Conservation (phyloP, 2,329 filamentous ascomycete species). For the Colletotrichum sp. region DNA sequence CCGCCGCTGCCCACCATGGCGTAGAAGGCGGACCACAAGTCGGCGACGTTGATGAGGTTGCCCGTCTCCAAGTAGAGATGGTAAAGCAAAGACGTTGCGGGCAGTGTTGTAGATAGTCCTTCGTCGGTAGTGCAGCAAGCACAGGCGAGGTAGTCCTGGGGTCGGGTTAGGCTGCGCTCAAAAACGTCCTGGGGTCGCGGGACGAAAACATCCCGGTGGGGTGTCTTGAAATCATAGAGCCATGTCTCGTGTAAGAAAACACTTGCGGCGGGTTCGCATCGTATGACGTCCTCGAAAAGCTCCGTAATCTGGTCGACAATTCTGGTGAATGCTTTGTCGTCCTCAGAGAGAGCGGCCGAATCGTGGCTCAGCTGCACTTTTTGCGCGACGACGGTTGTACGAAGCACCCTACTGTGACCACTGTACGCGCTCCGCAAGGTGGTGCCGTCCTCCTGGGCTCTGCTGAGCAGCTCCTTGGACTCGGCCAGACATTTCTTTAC, state of each 20-base stretch:
- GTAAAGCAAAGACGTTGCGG: conserved; percentile 76
- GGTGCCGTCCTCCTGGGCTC: conserved; percentile 48
- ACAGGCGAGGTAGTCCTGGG: conserved; percentile 80
- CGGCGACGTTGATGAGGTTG: conserved; percentile 77
- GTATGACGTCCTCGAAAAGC: conserved; percentile 44
- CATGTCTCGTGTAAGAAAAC: conserved; percentile 74
- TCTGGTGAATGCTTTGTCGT: conserved; percentile 73
- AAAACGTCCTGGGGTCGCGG: conserved; percentile 74
- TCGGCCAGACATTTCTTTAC: conserved; percentile 49
- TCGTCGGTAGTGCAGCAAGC: conserved; percentile 65
- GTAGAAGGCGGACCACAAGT: conserved; percentile 80
- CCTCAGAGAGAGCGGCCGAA: conserved; percentile 70
- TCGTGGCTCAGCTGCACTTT: conserved; percentile 82
- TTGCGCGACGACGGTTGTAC: conserved; percentile 81
- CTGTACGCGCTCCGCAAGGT: conserved; percentile 77
- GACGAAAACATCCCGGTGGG: conserved; percentile 76
- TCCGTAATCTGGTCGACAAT: conserved; percentile 64
- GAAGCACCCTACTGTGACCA: conserved; percentile 70
- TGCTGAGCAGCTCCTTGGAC: conserved; percentile 50
- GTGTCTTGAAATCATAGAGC: conserved; percentile 74
- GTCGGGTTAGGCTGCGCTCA: conserved; percentile 73
- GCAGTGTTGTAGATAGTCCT: conserved; percentile 65
- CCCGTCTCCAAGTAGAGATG: conserved; percentile 81
- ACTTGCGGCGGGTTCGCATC: conserved; percentile 43
- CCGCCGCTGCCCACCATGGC: conserved; percentile 58